These are phyloP conservation scores for Nothophoma quercina DNA, from an alignment of 2,329 filamentous ascomycete genomes.

Conservation along the genomic window DNA sequence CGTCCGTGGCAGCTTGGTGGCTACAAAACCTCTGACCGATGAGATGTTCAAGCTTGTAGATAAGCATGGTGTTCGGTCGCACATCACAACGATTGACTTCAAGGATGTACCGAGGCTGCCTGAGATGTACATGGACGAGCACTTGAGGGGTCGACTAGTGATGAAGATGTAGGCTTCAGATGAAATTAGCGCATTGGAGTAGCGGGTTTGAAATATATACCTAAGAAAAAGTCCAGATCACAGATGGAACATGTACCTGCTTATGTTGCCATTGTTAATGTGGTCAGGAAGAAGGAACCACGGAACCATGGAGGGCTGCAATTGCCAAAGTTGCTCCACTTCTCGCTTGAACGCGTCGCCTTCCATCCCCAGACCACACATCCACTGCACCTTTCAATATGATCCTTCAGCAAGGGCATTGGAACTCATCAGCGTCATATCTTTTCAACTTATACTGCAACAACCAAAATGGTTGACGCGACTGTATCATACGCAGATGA, in stretches of 20 bases:
- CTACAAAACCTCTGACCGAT: neutral
- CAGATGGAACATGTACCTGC: too few species aligned
- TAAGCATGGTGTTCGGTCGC: neutral
- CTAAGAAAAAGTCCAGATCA: too few species aligned
- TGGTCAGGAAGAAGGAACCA: neutral
- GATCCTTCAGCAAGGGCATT: neutral
- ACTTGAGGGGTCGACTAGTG: neutral
- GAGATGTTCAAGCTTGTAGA: neutral
- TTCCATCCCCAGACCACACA: neutral
- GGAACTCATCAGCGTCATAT: too few species aligned
- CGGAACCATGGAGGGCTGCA: too few species aligned
- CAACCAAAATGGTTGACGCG: too few species aligned
- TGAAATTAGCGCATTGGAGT: neutral
- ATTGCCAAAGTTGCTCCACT: neutral
- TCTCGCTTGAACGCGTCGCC: neutral
- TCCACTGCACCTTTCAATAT: neutral
- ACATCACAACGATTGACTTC: neutral
- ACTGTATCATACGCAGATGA: too few species aligned
- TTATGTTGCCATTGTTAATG: neutral
- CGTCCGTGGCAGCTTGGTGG: neutral
- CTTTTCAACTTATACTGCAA: too few species aligned
- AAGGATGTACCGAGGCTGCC: neutral
- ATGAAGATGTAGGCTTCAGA: neutral
- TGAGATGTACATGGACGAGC: slow-evolving; percentile 2
- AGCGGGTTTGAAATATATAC: too few species aligned